Percentiles rank a stretch among this genome's conserved stretches.
phyloP scores from a whole-genome alignment of 306 rosid genomes.

The Gynostemma pentaphyllum region DNA sequence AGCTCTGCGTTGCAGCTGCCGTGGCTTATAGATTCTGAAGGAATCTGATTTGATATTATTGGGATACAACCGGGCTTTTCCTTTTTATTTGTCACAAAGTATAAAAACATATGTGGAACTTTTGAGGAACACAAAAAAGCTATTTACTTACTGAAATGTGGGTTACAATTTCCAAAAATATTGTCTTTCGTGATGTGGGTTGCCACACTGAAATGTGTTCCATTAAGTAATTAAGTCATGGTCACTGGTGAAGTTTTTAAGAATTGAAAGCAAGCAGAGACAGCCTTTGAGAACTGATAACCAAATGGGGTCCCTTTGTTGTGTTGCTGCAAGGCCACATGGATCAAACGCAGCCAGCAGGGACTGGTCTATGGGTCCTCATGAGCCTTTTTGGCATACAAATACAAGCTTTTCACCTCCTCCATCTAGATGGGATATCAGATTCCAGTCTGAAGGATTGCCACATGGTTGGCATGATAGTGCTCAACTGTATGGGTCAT shows the following conservation, averaged over 20 bases:
- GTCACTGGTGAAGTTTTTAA: slow-evolving; percentile 12
- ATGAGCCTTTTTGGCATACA: slow-evolving; percentile 85
- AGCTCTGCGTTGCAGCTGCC: neutral
- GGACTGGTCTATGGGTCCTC: slow-evolving; percentile 90
- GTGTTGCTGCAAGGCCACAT: slow-evolving; percentile 99
- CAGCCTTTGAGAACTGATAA: slow-evolving; percentile 46
- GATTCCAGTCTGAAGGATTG: slow-evolving; percentile 57
- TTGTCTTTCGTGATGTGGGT: neutral
- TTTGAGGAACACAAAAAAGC: neutral
- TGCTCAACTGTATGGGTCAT: slow-evolving; percentile 37
- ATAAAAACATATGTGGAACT: neutral
- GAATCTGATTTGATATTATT: neutral
- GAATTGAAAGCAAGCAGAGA: slow-evolving; percentile 24
- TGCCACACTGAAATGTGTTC: neutral
- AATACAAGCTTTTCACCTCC: slow-evolving; percentile 81
- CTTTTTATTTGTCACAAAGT: neutral
- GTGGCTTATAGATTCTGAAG: neutral
- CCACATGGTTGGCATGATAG: slow-evolving; percentile 52
- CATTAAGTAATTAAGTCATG: neutral
- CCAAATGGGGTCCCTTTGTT: slow-evolving; percentile 98
- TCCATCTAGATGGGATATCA: slow-evolving; percentile 76
- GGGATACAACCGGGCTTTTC: neutral
- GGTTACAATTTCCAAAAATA: neutral
- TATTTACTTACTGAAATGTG: neutral
- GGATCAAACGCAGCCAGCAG: slow-evolving; percentile 71